phyloP scores from a whole-genome alignment of 352 stramenopile genomes.

The Globisporangium apiculatum region DNA sequence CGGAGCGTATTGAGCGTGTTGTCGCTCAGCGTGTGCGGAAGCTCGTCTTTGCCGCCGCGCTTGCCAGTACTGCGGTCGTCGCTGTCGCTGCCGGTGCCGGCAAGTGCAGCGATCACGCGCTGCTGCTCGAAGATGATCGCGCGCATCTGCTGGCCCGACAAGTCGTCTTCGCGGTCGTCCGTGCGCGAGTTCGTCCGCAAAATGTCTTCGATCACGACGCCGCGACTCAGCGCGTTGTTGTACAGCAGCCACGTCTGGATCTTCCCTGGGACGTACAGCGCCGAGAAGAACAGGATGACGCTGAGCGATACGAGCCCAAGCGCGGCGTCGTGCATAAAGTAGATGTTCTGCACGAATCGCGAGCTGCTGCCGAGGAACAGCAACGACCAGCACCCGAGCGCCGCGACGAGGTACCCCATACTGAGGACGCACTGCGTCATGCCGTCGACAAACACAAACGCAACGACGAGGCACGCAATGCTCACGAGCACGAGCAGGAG shows the following conservation, averaged over 20 bases:
- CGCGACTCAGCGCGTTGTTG: slow-evolving; percentile 94
- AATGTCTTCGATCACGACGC: slow-evolving; percentile 97
- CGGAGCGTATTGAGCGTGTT: slow-evolving; percentile 53
- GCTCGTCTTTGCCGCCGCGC: slow-evolving; percentile 30
- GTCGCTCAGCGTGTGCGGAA: slow-evolving; percentile 63
- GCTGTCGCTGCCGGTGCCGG: slow-evolving; percentile 45
- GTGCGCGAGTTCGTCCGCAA: slow-evolving; percentile 68
- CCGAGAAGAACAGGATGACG: slow-evolving; percentile 88
- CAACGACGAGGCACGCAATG: slow-evolving; percentile 64
- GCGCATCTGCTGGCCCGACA: slow-evolving; percentile 70
- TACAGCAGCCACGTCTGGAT: slow-evolving; percentile 97
- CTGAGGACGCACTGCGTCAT: slow-evolving; percentile 89
- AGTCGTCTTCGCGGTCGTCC: slow-evolving; percentile 62
- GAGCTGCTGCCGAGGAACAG: slow-evolving; percentile 87
- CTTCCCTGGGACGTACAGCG: slow-evolving; percentile 86
- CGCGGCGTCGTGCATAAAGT: slow-evolving; percentile 93
- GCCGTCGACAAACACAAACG: slow-evolving; percentile 60
- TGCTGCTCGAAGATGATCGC: slow-evolving; percentile 76
- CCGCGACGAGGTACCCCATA: slow-evolving; percentile 91
- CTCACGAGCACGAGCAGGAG: slow-evolving; percentile 68
- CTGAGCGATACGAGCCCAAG: slow-evolving; percentile 91
- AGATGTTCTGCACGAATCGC: slow-evolving; percentile 87
- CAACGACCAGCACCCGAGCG: slow-evolving; percentile 78
- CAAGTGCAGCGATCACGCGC: slow-evolving; percentile 62
- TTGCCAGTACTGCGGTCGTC: slow-evolving; percentile 28